Percentiles rank a stretch among this genome's conserved stretches.
Evolutionary conservation across 768 basidiomycete genomes (phyloP).

Genomic region (Pseudohyphozyma bogoriensis): DNA sequence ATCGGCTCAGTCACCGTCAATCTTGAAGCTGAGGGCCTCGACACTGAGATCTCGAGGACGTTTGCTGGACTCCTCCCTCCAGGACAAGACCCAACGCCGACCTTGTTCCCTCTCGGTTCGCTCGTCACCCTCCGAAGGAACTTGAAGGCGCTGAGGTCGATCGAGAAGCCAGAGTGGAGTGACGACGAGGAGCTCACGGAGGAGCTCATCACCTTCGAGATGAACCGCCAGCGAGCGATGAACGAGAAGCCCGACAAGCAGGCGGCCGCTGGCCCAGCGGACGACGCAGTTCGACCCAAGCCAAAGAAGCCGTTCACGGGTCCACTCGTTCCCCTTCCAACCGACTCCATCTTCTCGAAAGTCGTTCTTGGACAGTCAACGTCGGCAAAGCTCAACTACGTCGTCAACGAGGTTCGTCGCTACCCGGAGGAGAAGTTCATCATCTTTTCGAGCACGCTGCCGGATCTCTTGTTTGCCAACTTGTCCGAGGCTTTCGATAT

Average conservation of each 20-base stretch:
- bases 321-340: constrained; percentile 4
- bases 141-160: constrained; percentile 9
- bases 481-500: constrained; percentile 25
- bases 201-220: constrained; percentile 26
- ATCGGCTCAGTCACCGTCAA: background rate
- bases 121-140: constrained; percentile 16
- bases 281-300: constrained; percentile 2
- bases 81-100: too few relatives aligned
- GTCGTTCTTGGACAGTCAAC: constrained; percentile 13
- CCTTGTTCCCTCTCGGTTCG: constrained; percentile 5
- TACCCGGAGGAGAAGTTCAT: constrained; percentile 26
- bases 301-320: constrained; percentile 17
- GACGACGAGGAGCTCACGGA: constrained; percentile 28
- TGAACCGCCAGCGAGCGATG: constrained; percentile 4
- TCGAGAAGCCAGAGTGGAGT: constrained; percentile 12
- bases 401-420: constrained; percentile 9
- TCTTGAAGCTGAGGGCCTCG: constrained; percentile 7
- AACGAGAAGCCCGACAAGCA: background rate
- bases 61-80: constrained; percentile 26
- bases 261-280: background rate
- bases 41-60: constrained; percentile 11
- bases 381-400: constrained; percentile 18
- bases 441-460: constrained; percentile 12
- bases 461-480: constrained; percentile 22
- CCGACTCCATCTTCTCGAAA: constrained; percentile 6